Base-by-base conservation (phyloP, 23 red algal species). In the Chondrus crispus region DNA sequence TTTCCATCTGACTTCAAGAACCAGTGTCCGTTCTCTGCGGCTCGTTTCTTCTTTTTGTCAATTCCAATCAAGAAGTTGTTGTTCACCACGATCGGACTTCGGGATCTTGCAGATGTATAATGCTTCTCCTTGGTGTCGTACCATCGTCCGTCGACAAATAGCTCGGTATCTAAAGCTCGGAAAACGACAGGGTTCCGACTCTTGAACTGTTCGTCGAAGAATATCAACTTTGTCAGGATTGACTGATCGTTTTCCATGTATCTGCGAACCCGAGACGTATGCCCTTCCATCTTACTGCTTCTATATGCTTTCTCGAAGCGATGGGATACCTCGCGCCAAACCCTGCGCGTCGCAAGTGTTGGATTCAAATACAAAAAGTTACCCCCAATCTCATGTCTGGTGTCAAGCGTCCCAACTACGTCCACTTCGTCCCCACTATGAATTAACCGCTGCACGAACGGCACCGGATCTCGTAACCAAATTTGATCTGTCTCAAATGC, bases 221-320 rank as follows among this genome's bases (percentile, higher is more conserved):
- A 83, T 2, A 86, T 63, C 16, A 91, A 52, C 53, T 85, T 84
- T 4, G 93, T 95, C 33, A 95, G 79, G 14, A 90, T 88, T 42
- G 93, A 91, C 62, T 95, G 93, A 74, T 95, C 93, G 82, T 95
- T 95, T 55, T 91, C 87, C 45, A 95, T 84, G 76, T 90, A 89
- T 3, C 84, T 69, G 12, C 70, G 53, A 44, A 81, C 79, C 36
- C 60, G 81, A 8, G 83, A 37, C 6, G 60, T 54, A 48, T 87
- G 80, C 43, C 72, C 43, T 28, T 69, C 64, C 48, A 88, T 62
- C 38, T 75, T 40, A 68, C 75, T 87, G 18, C 26, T 11, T 33
- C 52, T 83, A 68, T 85, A 87, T 10, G 93, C 68, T 50, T 80
- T 69, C 28, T 77, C 86, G 74, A 95, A 95, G 47, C 80, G 93